Base-by-base conservation (phyloP, 345 rosid species). In the Brassica nigra region DNA sequence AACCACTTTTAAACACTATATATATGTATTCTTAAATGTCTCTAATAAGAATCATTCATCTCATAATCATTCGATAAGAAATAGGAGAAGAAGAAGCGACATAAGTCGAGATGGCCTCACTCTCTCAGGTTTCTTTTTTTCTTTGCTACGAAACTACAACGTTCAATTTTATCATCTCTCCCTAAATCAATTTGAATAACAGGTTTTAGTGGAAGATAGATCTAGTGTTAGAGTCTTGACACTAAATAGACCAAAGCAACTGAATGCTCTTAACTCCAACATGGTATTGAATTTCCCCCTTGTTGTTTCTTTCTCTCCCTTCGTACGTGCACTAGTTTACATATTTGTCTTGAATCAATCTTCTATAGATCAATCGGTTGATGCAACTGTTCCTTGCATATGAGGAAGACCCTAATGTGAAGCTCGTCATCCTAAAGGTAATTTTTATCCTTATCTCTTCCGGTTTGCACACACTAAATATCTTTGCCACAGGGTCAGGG, bases 401-500 rank as follows among this genome's bases (percentile, higher is more conserved):
- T 31, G 93, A 92, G 77, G 36, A 81, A 34, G 89, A 90, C 77
- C 81, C 89, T 49, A 79, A 75, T 74, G 97, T 90, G 77, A 89
- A 88, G 73, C 75, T 94, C 63, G 42, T 92, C 71, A 81, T 94
- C 55, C 67, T 94, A 44, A 94, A 94, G 97, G 98, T 94, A 77
- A 62, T 39, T 9, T 4, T 1, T 47, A 65, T 62, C 74, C 23
- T 31, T 30, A 1, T 23, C 33, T 12, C 8, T 20, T 59, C 34
- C 10, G 31, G 31, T 57, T 66, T 37, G 34, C 31, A 49, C 33
- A 31, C n/a, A 34, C 20, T 44, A 8, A 39, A 63, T 62, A 54
- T 57, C 58, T 74, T 27, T 47, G 34, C 20, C 44, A 15, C 34
- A 91, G 98, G 93, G 95, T 10, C 87, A 84, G 34, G 98, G 98